phyloP scores from a whole-genome alignment of 306 rosid species.

The Castanea crenata region DNA sequence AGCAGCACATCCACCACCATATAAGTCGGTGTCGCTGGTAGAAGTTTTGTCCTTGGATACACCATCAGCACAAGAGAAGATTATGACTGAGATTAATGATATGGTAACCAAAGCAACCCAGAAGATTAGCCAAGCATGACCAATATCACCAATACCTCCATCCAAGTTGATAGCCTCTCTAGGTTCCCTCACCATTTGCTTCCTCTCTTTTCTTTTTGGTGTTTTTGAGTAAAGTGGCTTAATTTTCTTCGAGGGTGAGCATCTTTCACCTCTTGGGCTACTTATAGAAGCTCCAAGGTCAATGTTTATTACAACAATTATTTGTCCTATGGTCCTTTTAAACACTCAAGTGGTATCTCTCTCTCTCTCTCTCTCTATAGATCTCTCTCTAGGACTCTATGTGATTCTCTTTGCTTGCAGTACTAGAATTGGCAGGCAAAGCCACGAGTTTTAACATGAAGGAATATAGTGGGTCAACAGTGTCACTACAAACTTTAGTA shows the following conservation, averaged over 20 bases:
- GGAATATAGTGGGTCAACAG: conserved; percentile 25
- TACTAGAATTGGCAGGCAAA: conserved; percentile 26
- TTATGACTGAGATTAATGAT: conserved; percentile 41
- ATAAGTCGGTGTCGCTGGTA: conserved; percentile 39
- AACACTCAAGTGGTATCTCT: conserved; percentile 14
- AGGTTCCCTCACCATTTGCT: conserved; percentile 53
- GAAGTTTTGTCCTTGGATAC: conserved; percentile 47
- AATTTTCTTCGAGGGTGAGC: conserved; percentile 17
- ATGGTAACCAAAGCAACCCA: conserved; percentile 34
- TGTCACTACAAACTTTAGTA: conserved; percentile 10
- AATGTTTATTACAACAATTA: conserved; percentile 1
- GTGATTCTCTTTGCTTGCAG: conserved; percentile 13
- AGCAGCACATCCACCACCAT: conserved; percentile 58
- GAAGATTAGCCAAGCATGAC: conserved; percentile 22
- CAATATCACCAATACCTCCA: conserved; percentile 23
- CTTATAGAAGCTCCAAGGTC: conserved; percentile 35
- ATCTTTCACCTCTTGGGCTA: neutral
- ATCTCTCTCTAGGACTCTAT: neutral
- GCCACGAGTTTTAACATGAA: conserved; percentile 19
- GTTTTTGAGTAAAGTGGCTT: neutral
- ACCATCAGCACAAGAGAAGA: conserved; percentile 68
- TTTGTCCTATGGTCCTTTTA: neutral
- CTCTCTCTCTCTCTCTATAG: neutral
- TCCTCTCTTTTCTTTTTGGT: neutral
- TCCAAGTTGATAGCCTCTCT: conserved; percentile 33